phyloP scores from a whole-genome alignment of 257 asterid genomes.

The Nicotiana sylvestris region DNA sequence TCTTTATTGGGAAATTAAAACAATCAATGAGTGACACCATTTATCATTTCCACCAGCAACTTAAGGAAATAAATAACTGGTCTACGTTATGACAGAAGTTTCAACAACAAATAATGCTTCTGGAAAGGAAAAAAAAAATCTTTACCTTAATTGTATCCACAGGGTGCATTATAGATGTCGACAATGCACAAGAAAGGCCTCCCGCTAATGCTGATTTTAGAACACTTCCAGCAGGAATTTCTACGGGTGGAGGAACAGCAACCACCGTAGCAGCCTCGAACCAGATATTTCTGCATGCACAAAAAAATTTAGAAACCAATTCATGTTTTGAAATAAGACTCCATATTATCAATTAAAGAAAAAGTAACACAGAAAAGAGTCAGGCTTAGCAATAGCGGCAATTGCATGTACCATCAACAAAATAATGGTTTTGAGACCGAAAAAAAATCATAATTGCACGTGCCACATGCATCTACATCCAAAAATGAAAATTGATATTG shows the following conservation, averaged over 20 bases:
- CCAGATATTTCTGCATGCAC: constrained; percentile 74
- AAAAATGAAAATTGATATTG: background rate
- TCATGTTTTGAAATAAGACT: background rate
- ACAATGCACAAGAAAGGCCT: constrained; percentile 93
- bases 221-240: constrained; percentile 88
- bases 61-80: background rate
- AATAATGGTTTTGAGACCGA: background rate
- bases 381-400: background rate
- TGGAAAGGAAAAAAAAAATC: background rate
- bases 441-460: background rate
- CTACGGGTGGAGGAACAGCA: constrained; percentile 95
- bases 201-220: constrained; percentile 96
- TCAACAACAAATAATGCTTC: background rate
- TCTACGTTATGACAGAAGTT: background rate
- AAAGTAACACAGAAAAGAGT: background rate
- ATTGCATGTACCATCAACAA: constrained; percentile 3
- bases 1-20: background rate
- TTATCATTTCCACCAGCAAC: background rate
- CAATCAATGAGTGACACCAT: background rate
- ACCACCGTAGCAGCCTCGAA: constrained; percentile 99
- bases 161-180: constrained; percentile 88
- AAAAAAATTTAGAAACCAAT: background rate
- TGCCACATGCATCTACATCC: background rate
- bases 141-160: constrained; percentile 86
- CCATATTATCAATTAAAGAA: background rate